Evolutionary conservation across 495 filamentous ascomycete species (phyloP).

Genomic region (Polyplosphaeria fusca): DNA sequence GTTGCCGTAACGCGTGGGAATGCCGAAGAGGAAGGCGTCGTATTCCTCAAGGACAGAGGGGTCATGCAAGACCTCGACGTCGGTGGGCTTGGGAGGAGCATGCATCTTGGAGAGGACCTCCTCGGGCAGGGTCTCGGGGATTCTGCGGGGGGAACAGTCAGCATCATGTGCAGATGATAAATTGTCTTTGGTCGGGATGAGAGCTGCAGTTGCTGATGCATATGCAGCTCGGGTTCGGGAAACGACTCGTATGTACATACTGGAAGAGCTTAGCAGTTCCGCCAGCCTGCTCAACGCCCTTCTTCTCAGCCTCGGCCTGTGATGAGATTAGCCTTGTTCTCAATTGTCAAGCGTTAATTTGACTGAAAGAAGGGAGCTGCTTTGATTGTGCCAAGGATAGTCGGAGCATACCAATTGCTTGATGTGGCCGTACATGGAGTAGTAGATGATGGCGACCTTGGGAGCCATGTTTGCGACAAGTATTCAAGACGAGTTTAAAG

Average conservation of each 20-base stretch:
- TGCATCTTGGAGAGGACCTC: slow-evolving; percentile 87
- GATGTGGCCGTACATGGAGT: slow-evolving; percentile 80
- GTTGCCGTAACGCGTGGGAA: slow-evolving; percentile 98
- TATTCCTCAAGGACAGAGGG: slow-evolving; percentile 68
- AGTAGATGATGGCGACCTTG: slow-evolving; percentile 88
- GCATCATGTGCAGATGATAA: not conserved
- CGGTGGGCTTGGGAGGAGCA: slow-evolving; percentile 70
- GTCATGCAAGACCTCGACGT: slow-evolving; percentile 61
- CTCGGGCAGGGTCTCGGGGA: slow-evolving; percentile 79
- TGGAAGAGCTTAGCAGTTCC: slow-evolving; percentile 77
- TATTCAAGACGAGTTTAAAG: not conserved
- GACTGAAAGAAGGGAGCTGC: not conserved
- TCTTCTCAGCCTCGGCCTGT: slow-evolving; percentile 86
- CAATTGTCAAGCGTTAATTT: no score
- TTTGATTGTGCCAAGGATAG: not conserved
- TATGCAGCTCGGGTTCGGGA: not conserved
- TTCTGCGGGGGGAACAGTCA: slow-evolving; percentile 37
- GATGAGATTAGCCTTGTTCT: not conserved
- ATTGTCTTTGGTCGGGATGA: not conserved
- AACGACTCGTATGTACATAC: slow-evolving; percentile 51
- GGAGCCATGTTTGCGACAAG: slow-evolving; percentile 69
- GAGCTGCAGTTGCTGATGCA: not conserved
- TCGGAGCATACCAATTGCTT: slow-evolving; percentile 19
- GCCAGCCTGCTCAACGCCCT: slow-evolving; percentile 84
- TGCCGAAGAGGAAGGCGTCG: slow-evolving; percentile 90